A percentile compares a stretch with the other conserved stretches of the same genome.
Evolutionary conservation across 768 basidiomycete species (phyloP).

Genomic region (Suillus fuscotomentosus): DNA sequence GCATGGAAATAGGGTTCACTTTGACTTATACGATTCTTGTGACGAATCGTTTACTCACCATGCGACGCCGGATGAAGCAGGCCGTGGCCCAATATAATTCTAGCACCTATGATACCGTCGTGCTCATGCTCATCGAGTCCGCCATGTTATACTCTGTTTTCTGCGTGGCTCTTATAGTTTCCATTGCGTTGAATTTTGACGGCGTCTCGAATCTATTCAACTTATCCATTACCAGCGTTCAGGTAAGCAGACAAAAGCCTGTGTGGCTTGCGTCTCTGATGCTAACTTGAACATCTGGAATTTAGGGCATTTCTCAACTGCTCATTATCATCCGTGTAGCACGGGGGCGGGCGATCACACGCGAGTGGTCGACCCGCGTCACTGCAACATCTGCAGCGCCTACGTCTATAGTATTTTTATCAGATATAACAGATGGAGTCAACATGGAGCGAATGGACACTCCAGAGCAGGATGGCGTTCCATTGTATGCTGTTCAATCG

Average conservation of each 20-base stretch:
- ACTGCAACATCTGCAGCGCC: background rate
- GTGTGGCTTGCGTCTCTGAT: too few relatives aligned
- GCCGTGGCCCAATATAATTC: constrained; percentile 1
- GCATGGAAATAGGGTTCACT: constrained; percentile 29
- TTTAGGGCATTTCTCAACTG: constrained; percentile 32
- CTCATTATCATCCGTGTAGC: constrained; percentile 37
- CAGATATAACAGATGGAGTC: background rate
- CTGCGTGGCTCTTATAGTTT: constrained; percentile 30
- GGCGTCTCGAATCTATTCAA: constrained; percentile 30
- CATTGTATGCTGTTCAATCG: background rate
- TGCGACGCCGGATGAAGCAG: constrained; percentile 16
- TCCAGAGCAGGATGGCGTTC: background rate
- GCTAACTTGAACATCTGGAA: background rate
- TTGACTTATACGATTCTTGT: constrained; percentile 33
- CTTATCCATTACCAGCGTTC: constrained; percentile 29
- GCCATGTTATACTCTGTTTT: constrained; percentile 28
- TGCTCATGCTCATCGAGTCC: constrained; percentile 36
- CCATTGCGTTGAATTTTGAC: constrained; percentile 21
- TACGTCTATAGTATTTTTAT: background rate
- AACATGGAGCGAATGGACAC: background rate
- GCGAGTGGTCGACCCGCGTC: background rate
- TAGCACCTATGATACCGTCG: constrained; percentile 21
- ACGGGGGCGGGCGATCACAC: constrained; percentile 22
- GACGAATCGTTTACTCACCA: constrained; percentile 24
- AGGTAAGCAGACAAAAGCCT: constrained; percentile 18